Evolutionary conservation across 2,329 filamentous ascomycete species (phyloP), one percentile per base, ranked within the genome.

Genomic region (Pyrenophora teres): DNA sequence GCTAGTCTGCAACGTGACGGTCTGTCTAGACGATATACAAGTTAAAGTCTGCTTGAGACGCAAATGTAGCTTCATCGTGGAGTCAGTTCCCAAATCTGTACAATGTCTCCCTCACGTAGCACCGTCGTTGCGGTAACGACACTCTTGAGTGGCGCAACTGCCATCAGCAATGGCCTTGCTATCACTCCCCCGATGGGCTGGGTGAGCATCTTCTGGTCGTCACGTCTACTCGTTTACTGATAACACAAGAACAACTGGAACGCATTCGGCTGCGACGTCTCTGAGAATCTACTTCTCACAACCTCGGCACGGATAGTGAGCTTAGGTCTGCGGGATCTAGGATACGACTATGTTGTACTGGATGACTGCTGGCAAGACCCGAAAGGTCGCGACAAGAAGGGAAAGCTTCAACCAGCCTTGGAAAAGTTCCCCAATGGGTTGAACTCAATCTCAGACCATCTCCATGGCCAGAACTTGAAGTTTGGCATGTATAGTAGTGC

Each of bases 351-450:
- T 47, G 78, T 86, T 49, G 83, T 83, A 52, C 79, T 78, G 10
- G 84, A 87, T 67, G 85, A 87, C 64, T 87, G 84, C 71, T 88
- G 71, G 73, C 60, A 66, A 53, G 56, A 77, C 69, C 54, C 76
- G 64, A 50, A 80, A 76, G 77, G 79, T 7, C 60, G 81, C 72
- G 54, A 80, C 73, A 45, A 67, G 68, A 57, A 65, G 27, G 55
- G 70, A 58, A 57, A 74, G 64, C 47, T 78, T 67, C 40, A 71
- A 63, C 55, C 73, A 50, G 49, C 75, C 16, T 52, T 56, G 84
- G 86, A 59, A 82, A 85, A 3, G 65, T 88, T 87, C 51, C 85
- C 85, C 0, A 71, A 78, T 15, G 85, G 85, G 0, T 84, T 88
- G 53, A 76, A 75, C 7, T 77, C 79, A 0, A 67, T 81, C 1